A percentile compares a stretch with the other conserved stretches of the same genome.
Evolutionary conservation across 441 rosid genomes (phyloP).

Genomic region (Arabidopsis lyrata): DNA sequence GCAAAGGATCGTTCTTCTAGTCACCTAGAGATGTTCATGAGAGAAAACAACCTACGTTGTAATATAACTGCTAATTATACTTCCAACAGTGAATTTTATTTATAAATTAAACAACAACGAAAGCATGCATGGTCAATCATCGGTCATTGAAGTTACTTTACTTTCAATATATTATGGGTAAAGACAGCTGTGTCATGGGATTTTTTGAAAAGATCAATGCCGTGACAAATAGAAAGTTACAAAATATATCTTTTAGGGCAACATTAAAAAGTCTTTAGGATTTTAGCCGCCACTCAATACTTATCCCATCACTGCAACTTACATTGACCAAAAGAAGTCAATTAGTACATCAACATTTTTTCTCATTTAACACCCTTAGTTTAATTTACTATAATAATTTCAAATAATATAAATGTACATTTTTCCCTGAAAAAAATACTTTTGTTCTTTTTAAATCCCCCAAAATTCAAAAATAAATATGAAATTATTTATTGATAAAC

Average conservation of each 20-base stretch:
- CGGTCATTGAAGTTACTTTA: not conserved
- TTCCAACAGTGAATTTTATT: not conserved
- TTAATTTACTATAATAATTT: too few relatives aligned
- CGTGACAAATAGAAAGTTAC: conserved; percentile 32
- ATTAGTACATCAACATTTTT: not conserved
- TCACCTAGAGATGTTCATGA: not conserved
- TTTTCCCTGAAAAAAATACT: too few relatives aligned
- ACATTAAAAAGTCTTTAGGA: not conserved
- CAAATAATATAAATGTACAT: too few relatives aligned
- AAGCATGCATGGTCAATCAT: not conserved
- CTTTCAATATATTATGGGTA: not conserved
- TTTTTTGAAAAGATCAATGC: conserved; percentile 18
- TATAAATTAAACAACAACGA: not conserved
- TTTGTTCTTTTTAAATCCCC: too few relatives aligned
- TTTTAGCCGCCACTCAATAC: conserved; percentile 31
- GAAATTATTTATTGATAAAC: too few relatives aligned
- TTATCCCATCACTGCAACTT: not conserved
- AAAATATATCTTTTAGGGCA: not conserved
- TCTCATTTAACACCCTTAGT: not conserved
- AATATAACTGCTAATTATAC: not conserved
- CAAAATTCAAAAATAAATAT: too few relatives aligned
- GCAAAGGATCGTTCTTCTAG: not conserved
- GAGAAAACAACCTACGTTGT: not conserved
- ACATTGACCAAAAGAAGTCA: not conserved
- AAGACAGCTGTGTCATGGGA: conserved; percentile 6